Conservation (phyloP, 2,329 filamentous ascomycete genomes). For the Cytospora chrysosperma region DNA sequence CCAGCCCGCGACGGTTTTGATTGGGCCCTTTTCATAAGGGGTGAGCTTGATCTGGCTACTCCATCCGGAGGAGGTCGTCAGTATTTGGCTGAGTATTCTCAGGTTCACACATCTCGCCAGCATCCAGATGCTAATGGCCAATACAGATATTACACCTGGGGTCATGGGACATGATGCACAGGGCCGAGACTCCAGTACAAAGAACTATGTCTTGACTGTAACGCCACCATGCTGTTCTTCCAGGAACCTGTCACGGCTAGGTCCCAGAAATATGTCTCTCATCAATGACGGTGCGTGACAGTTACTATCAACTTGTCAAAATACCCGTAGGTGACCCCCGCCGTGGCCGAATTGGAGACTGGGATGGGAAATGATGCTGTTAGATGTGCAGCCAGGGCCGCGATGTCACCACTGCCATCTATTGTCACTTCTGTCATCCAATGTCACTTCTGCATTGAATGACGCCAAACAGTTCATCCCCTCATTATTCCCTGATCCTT, state of each 20-base stretch:
- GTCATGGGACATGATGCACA: conserved; percentile 21
- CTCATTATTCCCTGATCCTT: conserved; percentile 12
- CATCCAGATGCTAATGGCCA: conserved; percentile 11
- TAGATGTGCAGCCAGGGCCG: neutral
- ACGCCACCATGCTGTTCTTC: neutral
- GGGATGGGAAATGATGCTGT: too few relatives aligned
- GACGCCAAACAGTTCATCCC: conserved; percentile 2
- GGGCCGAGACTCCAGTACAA: conserved; percentile 21
- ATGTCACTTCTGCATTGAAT: neutral
- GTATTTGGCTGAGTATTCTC: neutral
- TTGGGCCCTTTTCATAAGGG: neutral
- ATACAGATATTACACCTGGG: conserved; percentile 5
- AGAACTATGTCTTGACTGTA: neutral
- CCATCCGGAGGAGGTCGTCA: conserved; percentile 3
- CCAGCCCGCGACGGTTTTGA: neutral
- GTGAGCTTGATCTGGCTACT: neutral
- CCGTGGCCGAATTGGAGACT: neutral
- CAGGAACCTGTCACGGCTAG: neutral
- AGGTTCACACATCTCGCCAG: conserved; percentile 6
- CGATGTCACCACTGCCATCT: neutral
- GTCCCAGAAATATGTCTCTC: neutral
- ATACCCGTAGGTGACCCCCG: conserved; percentile 6
- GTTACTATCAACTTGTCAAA: conserved; percentile 19
- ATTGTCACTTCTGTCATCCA: neutral
- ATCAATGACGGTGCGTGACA: conserved; percentile 4